Conservation (phyloP, 345 rosid species). For the Carallia pectinifolia region DNA sequence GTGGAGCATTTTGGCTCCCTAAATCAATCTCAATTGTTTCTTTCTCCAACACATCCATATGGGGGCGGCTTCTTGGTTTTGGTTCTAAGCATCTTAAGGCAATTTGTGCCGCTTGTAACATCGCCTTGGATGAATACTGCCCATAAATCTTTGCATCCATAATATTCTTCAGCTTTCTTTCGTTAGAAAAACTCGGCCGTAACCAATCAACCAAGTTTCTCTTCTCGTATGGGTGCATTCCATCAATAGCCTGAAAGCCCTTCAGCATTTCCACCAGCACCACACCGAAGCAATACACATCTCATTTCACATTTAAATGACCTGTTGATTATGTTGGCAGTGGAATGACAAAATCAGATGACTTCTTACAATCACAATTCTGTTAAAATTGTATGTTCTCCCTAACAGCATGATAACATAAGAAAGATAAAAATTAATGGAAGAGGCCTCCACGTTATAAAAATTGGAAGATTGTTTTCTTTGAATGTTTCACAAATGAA, state of each 20-base stretch:
- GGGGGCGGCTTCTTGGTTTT: constrained; percentile 51
- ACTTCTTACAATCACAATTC: too few relatives aligned
- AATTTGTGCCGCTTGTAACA: constrained; percentile 48
- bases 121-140: constrained; percentile 48
- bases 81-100: constrained; percentile 37
- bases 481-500: too few relatives aligned
- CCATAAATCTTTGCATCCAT: constrained; percentile 53
- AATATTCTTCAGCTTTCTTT: constrained; percentile 35
- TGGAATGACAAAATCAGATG: too few relatives aligned
- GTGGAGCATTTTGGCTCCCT: too few relatives aligned
- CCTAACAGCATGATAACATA: too few relatives aligned
- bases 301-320: constrained; percentile 63
- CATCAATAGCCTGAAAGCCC: constrained; percentile 49
- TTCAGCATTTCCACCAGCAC: constrained; percentile 58
- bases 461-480: too few relatives aligned
- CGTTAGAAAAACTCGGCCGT: constrained; percentile 39
- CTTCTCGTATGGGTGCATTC: constrained; percentile 34
- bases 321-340: constrained; percentile 23
- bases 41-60: constrained; percentile 34
- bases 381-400: too few relatives aligned
- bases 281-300: constrained; percentile 65
- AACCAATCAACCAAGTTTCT: constrained; percentile 58
- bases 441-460: too few relatives aligned
- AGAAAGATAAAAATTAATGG: too few relatives aligned
- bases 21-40: too few relatives aligned